Conservation (phyloP, 2,329 filamentous ascomycete genomes). For the Xylariaceae sp. region DNA sequence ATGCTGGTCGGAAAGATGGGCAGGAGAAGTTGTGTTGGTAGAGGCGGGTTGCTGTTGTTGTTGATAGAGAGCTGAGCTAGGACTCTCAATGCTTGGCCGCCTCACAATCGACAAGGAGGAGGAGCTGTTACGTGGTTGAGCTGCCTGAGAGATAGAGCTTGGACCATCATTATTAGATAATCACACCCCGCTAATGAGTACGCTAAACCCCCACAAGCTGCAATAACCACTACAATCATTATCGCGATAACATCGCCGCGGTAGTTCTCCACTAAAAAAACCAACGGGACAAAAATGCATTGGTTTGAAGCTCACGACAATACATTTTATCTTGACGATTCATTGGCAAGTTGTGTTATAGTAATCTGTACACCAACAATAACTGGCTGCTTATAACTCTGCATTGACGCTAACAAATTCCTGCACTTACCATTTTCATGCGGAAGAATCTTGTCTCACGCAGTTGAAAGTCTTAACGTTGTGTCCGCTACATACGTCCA, state of each 20-base stretch:
- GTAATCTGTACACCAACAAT: too few relatives aligned
- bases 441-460: conserved; percentile 3
- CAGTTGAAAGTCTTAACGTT: too few relatives aligned
- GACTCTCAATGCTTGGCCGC: conserved; percentile 16
- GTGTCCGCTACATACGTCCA: too few relatives aligned
- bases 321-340: conserved; percentile 2
- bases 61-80: too few relatives aligned
- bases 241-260: too few relatives aligned
- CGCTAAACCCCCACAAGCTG: too few relatives aligned
- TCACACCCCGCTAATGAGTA: too few relatives aligned
- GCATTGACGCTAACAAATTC: conserved; percentile 7
- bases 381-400: neutral
- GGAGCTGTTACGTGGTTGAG: conserved; percentile 24
- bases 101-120: conserved; percentile 7
- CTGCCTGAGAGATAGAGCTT: conserved; percentile 23
- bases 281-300: conserved; percentile 4
- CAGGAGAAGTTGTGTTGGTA: neutral
- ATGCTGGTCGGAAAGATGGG: neutral
- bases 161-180: conserved; percentile 19
- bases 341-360: conserved; percentile 6
- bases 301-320: conserved; percentile 8
- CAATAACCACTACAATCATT: too few relatives aligned
- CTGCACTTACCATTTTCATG: conserved; percentile 13
- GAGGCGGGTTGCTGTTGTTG: neutral
- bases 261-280: conserved; percentile 10